A percentile compares a stretch with the other conserved stretches of the same genome.
These are phyloP conservation scores for Fusarium sp. DNA, from an alignment of 2,329 filamentous ascomycete genomes.

Conservation along the genomic window DNA sequence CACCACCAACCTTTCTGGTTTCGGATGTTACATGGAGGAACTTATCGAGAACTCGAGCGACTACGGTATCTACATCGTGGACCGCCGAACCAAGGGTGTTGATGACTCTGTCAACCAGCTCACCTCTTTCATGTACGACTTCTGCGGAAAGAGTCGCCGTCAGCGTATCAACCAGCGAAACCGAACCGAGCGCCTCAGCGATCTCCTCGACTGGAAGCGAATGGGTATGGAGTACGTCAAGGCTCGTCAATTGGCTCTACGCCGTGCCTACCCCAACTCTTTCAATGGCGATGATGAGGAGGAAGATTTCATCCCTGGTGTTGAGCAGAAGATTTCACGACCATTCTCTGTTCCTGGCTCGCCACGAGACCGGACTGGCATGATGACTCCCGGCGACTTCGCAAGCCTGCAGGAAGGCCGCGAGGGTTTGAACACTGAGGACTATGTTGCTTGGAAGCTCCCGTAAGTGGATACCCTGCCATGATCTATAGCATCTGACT, in stretches of 20 bases:
- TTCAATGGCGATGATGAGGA: conserved; percentile 87
- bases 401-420: conserved; percentile 94
- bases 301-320: conserved; percentile 90
- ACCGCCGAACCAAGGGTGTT: conserved; percentile 93
- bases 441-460: conserved; percentile 98
- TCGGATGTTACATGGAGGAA: conserved; percentile 99
- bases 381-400: conserved; percentile 99
- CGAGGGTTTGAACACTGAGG: conserved; percentile 94
- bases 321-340: conserved; percentile 94
- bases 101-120: conserved; percentile 98
- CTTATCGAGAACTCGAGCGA: conserved; percentile 97
- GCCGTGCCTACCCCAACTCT: conserved; percentile 90
- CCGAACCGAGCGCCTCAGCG: conserved; percentile 93
- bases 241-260: conserved; percentile 90
- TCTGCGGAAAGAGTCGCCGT: conserved; percentile 90
- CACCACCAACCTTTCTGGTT: conserved; percentile 97
- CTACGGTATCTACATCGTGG: conserved; percentile 99
- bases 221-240: conserved; percentile 99
- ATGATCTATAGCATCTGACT: conserved; percentile 19
- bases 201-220: conserved; percentile 97
- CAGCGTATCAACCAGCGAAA: conserved; percentile 99
- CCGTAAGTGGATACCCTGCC: conserved; percentile 77
- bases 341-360: conserved; percentile 96
- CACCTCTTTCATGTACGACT: conserved; percentile 89
- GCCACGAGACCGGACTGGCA: conserved; percentile 89